Conservation (phyloP, 1,139 yeast genomes). For the Scheffersomyces insectosa region DNA sequence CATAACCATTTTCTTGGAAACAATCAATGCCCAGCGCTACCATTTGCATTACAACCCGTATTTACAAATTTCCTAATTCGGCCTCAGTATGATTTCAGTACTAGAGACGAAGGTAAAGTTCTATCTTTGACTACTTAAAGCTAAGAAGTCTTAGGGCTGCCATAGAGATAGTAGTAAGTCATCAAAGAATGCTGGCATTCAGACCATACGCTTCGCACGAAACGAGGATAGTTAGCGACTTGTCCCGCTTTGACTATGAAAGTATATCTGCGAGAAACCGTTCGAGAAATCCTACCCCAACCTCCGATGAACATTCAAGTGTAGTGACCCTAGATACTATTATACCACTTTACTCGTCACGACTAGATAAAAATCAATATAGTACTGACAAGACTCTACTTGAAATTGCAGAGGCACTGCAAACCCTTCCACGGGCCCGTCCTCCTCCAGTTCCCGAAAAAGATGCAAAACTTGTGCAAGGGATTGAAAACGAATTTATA, state of each 20-base stretch:
- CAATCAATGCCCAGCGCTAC: neutral
- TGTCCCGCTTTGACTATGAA: constrained; percentile 19
- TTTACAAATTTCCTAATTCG: neutral
- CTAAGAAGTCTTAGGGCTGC: no score
- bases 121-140: no score
- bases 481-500: neutral
- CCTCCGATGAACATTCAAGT: constrained; percentile 12
- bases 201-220: constrained; percentile 9
- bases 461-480: neutral
- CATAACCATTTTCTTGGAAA: no score
- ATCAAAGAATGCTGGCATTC: constrained; percentile 2
- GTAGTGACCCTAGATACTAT: constrained; percentile 11
- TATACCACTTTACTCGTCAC: constrained; percentile 3
- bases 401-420: constrained; percentile 8
- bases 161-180: no score
- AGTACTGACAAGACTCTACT: constrained; percentile 2
- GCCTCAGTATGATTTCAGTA: no score
- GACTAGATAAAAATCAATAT: neutral
- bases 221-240: constrained; percentile 15
- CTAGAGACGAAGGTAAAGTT: no score
- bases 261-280: constrained; percentile 10
- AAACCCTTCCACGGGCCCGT: neutral
- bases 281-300: constrained; percentile 19
- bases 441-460: neutral
- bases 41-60: neutral